Percentiles rank a stretch among this genome's conserved stretches.
Evolutionary conservation across 1,284 basidiomycete species (phyloP).

Genomic region (Tylopilus sp.): DNA sequence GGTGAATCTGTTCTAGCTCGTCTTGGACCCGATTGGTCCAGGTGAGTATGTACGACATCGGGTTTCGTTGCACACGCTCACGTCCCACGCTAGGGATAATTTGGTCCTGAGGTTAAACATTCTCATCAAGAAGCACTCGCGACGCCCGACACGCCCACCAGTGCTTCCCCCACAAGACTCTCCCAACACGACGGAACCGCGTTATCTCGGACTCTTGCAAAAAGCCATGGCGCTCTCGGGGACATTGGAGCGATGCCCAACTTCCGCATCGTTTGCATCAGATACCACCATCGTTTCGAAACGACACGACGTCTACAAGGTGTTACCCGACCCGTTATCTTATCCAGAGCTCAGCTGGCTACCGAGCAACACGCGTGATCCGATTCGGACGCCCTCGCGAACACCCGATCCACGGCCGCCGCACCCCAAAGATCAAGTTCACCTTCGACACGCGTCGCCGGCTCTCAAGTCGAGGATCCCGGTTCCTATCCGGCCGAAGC

Average conservation of each 20-base stretch:
- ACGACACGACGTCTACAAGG: neutral
- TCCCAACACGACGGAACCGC: slow-evolving; percentile 34
- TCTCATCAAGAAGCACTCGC: slow-evolving; percentile 58
- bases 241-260: slow-evolving; percentile 3
- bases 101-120: slow-evolving; percentile 53
- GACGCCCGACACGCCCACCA: slow-evolving; percentile 42
- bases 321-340: slow-evolving; percentile 41
- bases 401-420: slow-evolving; percentile 42
- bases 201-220: slow-evolving; percentile 56
- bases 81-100: slow-evolving; percentile 41
- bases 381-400: slow-evolving; percentile 55
- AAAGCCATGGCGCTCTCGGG: slow-evolving; percentile 43
- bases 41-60: slow-evolving; percentile 36
- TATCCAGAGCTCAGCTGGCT: slow-evolving; percentile 46
- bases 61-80: slow-evolving; percentile 2
- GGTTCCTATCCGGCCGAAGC: slow-evolving; percentile 39
- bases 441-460: slow-evolving; percentile 49
- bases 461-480: slow-evolving; percentile 45
- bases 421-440: slow-evolving; percentile 61
- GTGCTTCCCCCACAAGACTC: neutral
- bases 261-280: slow-evolving; percentile 8
- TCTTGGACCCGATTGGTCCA: slow-evolving; percentile 49
- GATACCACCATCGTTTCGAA: slow-evolving; percentile 12
- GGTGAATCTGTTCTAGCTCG: slow-evolving; percentile 37
- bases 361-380: slow-evolving; percentile 45